phyloP scores from a whole-genome alignment of 2,329 filamentous ascomycete genomes.

The Apiospora marii region DNA sequence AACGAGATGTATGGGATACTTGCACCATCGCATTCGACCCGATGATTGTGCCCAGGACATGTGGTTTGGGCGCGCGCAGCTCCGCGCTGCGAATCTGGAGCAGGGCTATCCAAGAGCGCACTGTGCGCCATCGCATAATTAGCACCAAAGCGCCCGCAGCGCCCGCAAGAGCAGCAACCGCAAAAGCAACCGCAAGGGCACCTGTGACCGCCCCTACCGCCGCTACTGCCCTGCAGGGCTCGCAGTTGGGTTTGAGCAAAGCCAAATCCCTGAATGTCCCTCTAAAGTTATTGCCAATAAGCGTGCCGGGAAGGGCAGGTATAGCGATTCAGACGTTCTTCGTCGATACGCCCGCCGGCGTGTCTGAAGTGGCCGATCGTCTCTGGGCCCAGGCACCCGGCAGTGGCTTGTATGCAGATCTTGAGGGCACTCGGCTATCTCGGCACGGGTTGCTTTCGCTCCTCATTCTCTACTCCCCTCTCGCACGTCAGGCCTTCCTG shows the following conservation, averaged over 20 bases:
- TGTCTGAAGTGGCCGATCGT: background rate
- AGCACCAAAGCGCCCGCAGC: background rate
- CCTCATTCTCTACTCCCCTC: background rate
- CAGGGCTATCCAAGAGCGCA: background rate
- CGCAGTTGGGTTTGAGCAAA: background rate
- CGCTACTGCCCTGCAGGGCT: too few relatives aligned
- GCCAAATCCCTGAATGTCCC: too few relatives aligned
- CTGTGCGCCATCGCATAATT: background rate
- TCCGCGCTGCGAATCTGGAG: background rate
- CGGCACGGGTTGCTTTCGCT: background rate
- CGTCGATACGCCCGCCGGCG: slow-evolving; percentile 4
- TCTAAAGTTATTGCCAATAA: background rate
- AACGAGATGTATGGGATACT: too few relatives aligned
- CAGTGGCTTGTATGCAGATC: background rate
- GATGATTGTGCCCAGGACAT: background rate
- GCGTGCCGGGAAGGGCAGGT: background rate
- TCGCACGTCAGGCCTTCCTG: background rate
- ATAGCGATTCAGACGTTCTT: background rate
- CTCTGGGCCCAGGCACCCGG: background rate
- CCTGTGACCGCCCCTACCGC: too few relatives aligned
- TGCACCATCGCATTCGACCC: background rate
- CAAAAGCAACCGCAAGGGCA: background rate
- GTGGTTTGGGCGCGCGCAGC: background rate
- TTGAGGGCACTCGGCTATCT: background rate
- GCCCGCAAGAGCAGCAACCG: background rate